Evolutionary conservation across 805 yeast species (phyloP).

Genomic region (Ogataea corticis): DNA sequence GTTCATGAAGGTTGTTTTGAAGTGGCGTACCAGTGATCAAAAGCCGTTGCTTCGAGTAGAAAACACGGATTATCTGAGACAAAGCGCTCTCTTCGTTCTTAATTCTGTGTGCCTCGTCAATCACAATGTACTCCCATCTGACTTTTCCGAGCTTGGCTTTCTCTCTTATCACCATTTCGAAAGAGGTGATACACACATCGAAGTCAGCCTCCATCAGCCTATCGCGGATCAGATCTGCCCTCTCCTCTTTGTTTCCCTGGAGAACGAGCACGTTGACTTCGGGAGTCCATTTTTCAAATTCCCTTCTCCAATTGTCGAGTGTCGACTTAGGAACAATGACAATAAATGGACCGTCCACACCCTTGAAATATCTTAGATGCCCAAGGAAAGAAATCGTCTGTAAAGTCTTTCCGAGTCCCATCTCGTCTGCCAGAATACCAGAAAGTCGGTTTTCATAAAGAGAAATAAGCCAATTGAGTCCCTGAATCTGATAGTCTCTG

Average conservation of each 20-base stretch:
- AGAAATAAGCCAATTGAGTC: slow-evolving; percentile 91
- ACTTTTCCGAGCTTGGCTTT: slow-evolving; percentile 76
- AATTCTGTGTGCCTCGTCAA: slow-evolving; percentile 96
- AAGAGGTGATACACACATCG: slow-evolving; percentile 88
- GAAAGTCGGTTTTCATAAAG: slow-evolving; percentile 84
- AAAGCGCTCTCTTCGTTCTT: slow-evolving; percentile 91
- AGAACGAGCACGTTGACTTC: slow-evolving; percentile 82
- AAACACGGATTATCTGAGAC: slow-evolving; percentile 88
- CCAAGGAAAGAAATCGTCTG: slow-evolving; percentile 94
- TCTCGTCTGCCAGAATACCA: slow-evolving; percentile 95
- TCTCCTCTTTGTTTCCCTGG: slow-evolving; percentile 87
- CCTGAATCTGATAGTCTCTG: slow-evolving; percentile 92
- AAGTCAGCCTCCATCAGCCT: slow-evolving; percentile 70
- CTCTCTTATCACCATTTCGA: slow-evolving; percentile 91
- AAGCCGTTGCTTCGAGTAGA: slow-evolving; percentile 80
- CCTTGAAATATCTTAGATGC: slow-evolving; percentile 73
- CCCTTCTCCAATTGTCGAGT: slow-evolving; percentile 94
- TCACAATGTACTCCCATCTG: slow-evolving; percentile 90
- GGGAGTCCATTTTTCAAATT: slow-evolving; percentile 94
- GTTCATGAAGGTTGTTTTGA: slow-evolving; percentile 91
- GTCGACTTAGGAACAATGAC: slow-evolving; percentile 95
- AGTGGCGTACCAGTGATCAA: slow-evolving; percentile 95
- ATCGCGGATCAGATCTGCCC: slow-evolving; percentile 59
- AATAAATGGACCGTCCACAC: slow-evolving; percentile 85
- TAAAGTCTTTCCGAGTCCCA: slow-evolving; percentile 96